phyloP scores from a whole-genome alignment of 108 stramenopile genomes.

The Stephanodiscus triporus region DNA sequence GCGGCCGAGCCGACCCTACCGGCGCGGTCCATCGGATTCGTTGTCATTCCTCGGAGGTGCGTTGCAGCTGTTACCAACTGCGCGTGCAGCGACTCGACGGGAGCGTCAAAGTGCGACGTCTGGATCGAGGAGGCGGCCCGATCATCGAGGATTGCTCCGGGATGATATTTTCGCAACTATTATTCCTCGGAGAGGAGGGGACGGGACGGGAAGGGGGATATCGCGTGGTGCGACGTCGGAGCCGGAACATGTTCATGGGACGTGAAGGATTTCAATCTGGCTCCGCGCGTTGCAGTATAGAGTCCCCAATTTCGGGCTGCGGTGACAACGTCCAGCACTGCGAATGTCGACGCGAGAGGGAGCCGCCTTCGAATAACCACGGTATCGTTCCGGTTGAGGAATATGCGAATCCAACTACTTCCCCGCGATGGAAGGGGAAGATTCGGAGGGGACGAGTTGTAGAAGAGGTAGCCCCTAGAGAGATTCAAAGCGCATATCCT shows the following conservation, averaged over 20 bases:
- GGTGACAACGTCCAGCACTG: constrained; percentile 9
- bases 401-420: neutral
- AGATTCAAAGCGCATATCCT: neutral
- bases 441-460: constrained; percentile 40
- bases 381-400: neutral
- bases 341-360: neutral
- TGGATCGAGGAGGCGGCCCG: constrained; percentile 46
- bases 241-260: constrained; percentile 57
- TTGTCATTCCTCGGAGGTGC: constrained; percentile 31
- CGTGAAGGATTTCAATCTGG: constrained; percentile 58
- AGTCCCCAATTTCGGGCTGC: constrained; percentile 54
- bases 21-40: constrained; percentile 51
- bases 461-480: neutral
- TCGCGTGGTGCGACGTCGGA: neutral
- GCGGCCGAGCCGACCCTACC: constrained; percentile 21
- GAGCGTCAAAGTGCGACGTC: constrained; percentile 38
- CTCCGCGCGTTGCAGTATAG: constrained; percentile 33
- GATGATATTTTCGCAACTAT: constrained; percentile 41
- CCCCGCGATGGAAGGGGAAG: constrained; percentile 5
- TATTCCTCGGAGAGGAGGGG: constrained; percentile 3
- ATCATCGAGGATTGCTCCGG: constrained; percentile 51
- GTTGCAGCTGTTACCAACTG: constrained; percentile 36
- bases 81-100: constrained; percentile 52
- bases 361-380: neutral
- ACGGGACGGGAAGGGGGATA: neutral